Evolutionary conservation across 2,329 filamentous ascomycete species (phyloP), one percentile per base, ranked within the genome.

Genomic region (Alternaria postmessia): DNA sequence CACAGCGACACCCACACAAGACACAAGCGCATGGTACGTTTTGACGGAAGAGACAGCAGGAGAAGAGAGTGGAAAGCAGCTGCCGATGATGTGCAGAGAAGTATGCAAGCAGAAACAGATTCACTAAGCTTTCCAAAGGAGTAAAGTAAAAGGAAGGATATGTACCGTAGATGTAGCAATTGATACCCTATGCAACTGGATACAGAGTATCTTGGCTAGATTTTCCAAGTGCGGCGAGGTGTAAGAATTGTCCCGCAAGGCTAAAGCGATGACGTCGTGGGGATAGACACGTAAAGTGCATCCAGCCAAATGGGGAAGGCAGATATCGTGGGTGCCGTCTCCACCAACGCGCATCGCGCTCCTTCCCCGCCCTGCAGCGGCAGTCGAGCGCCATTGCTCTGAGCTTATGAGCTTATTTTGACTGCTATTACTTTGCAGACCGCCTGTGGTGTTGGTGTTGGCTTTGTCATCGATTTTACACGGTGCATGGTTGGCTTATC

Each of bases 321-420:
- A 65, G 54, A 54, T 38, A 51, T 62, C 30, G 55, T 49, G 52
- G 42, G 56, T 65, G 58, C 56, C 65, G 62, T 67, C 60, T 63
- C 67, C 67, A 70, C 67, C 65, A 61, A 51, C 52, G 63, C 61
- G 67, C 63, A 69, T 64, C 43, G 48, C 47, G 44, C 61, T 58
- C 54, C 54, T 61, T 59, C 51, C 47, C 56, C 38, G 38, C 62
- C 65, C 59, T 67, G 68, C 66, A 68, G 66, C 62, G 62, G 65
- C 49, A 61, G 44, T 61, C n/a, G 49, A 59, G 52, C 64, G 65
- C 64, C 59, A 63, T 54, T 56, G 42, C 55, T 30, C 59, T 67
- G 63, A 70, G 68, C 68, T 70, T 69, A 69, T 67, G 63, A 70
- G 68, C 68, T 70, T 69, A 69, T 64, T 64, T 70, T 32, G 55